These are phyloP conservation scores for Onygenales sp. DNA, from an alignment of 2,329 filamentous ascomycete species.

Conservation along the genomic window DNA sequence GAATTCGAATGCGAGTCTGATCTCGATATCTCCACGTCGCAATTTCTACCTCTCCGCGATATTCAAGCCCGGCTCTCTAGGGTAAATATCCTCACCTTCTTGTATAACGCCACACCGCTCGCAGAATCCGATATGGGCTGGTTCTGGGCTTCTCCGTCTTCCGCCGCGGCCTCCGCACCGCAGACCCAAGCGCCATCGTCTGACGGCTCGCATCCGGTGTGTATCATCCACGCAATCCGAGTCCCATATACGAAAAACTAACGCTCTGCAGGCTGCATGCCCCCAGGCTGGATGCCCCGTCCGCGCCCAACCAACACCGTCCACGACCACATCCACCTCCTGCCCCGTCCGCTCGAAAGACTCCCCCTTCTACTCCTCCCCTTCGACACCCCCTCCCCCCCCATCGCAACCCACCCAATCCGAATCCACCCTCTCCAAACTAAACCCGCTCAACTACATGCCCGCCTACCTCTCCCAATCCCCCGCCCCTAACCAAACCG, in stretches of 20 bases:
- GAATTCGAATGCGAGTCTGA: too few species aligned
- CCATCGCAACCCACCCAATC: constrained; percentile 22
- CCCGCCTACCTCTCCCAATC: constrained; percentile 76
- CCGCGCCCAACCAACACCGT: constrained; percentile 14
- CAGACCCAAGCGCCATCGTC: constrained; percentile 40
- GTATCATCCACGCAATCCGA: constrained; percentile 12
- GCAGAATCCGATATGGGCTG: constrained; percentile 47
- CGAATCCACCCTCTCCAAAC: constrained; percentile 50
- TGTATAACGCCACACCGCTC: too few species aligned
- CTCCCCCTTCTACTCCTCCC: constrained; percentile 36
- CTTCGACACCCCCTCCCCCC: constrained; percentile 22
- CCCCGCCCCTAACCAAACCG: constrained; percentile 61
- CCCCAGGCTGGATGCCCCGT: neutral
- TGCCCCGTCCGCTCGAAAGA: constrained; percentile 43
- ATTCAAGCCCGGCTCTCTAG: too few species aligned
- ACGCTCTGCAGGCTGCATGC: constrained; percentile 5
- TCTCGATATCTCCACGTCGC: too few species aligned
- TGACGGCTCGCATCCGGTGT: constrained; percentile 47
- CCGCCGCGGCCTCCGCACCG: constrained; percentile 27
- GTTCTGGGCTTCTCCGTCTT: constrained; percentile 55
- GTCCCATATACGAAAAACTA: neutral
- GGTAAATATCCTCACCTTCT: too few species aligned
- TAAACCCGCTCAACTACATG: constrained; percentile 92
- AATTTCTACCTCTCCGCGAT: too few species aligned
- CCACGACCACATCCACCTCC: constrained; percentile 21